Conservation (phyloP, 1,139 yeast species). For the Debaryomyces singareniensis region DNA sequence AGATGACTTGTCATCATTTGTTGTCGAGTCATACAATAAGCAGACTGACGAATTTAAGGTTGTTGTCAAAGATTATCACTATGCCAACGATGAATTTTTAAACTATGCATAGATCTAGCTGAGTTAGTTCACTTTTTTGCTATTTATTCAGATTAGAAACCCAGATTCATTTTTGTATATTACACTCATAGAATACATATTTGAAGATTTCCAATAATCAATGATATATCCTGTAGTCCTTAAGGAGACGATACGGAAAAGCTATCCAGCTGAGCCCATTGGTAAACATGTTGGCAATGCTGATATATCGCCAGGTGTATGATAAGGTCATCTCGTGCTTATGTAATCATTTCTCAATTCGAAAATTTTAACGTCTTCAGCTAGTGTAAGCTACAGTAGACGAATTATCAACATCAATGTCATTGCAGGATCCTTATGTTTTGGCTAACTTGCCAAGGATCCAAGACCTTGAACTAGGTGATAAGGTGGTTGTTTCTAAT, state of each 20-base stretch:
- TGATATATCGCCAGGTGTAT: neutral
- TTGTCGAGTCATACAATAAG: constrained; percentile 36
- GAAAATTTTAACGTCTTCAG: neutral
- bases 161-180: too few relatives aligned
- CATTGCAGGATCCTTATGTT: constrained; percentile 32
- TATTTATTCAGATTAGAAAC: neutral
- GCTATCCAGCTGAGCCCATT: too few relatives aligned
- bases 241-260: too few relatives aligned
- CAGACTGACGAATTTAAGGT: constrained; percentile 45
- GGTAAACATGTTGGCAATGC: too few relatives aligned
- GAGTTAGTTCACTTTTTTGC: neutral
- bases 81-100: constrained; percentile 40
- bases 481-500: constrained; percentile 27
- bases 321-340: neutral
- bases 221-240: too few relatives aligned
- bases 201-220: too few relatives aligned
- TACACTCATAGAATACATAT: too few relatives aligned
- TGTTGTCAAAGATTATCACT: constrained; percentile 37
- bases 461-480: constrained; percentile 24
- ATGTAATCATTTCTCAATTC: neutral
- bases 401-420: constrained; percentile 9
- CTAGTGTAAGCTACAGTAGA: neutral
- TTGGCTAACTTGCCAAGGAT: constrained; percentile 36
- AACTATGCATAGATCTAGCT: constrained; percentile 9
- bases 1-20: constrained; percentile 53